phyloP scores from a whole-genome alignment of 1,284 basidiomycete genomes.

The Trichosporon inkin region DNA sequence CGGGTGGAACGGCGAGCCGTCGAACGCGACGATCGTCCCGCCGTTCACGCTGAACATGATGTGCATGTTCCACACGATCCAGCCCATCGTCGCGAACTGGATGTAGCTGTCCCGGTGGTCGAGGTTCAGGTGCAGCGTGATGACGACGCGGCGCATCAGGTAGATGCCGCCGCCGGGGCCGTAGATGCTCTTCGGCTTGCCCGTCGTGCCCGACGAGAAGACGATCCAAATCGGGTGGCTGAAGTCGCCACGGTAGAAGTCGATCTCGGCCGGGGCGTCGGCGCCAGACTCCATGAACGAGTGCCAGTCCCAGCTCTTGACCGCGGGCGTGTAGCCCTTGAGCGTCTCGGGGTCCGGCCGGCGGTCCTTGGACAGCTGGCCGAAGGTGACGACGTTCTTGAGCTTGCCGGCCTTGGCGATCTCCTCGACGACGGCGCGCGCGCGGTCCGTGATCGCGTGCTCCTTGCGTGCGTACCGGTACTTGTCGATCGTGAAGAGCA shows the following conservation, averaged over 20 bases:
- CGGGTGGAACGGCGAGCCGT: constrained; percentile 43
- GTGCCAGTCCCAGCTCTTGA: constrained; percentile 12
- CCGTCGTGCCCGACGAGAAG: constrained; percentile 47
- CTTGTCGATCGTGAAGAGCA: constrained; percentile 45
- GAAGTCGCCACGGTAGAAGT: constrained; percentile 28
- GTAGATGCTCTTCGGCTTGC: constrained; percentile 48
- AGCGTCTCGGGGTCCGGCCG: constrained; percentile 21
- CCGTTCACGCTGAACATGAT: constrained; percentile 32
- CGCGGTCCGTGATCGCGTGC: constrained; percentile 29
- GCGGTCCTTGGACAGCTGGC: constrained; percentile 31
- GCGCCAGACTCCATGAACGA: constrained; percentile 21
- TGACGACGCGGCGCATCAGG: constrained; percentile 23
- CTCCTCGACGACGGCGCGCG: constrained; percentile 22
- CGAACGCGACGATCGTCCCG: constrained; percentile 37
- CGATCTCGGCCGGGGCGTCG: constrained; percentile 26
- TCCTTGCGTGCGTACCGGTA: constrained; percentile 44
- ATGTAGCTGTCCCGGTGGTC: constrained; percentile 34
- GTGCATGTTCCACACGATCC: constrained; percentile 45
- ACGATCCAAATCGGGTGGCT: constrained; percentile 42
- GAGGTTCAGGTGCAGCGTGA: constrained; percentile 19
- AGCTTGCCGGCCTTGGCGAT: constrained; percentile 28
- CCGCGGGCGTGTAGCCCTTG: constrained; percentile 13
- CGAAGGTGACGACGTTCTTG: constrained; percentile 35
- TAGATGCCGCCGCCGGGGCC: constrained; percentile 35
- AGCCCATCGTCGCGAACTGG: constrained; percentile 40